Evolutionary conservation across 306 rosid species (phyloP).

Genomic region (Senna siamea): DNA sequence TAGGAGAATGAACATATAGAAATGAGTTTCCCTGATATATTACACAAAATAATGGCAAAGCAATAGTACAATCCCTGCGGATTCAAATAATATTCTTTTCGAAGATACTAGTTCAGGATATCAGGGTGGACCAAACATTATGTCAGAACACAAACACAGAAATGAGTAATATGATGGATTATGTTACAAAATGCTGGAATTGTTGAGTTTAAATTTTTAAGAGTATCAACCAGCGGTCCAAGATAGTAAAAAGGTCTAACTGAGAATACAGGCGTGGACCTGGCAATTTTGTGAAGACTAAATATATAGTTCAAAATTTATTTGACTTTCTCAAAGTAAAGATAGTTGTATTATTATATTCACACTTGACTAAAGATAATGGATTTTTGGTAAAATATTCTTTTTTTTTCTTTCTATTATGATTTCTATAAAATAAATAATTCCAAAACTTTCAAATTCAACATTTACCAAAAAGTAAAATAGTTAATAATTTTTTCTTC

Average conservation of each 20-base stretch:
- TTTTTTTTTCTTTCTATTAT: not conserved
- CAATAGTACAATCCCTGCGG: not conserved
- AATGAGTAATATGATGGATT: not conserved
- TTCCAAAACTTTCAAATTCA: not conserved
- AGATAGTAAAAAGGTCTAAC: not conserved
- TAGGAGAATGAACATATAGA: conserved; percentile 23
- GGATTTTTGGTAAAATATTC: not conserved
- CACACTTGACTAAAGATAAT: not conserved
- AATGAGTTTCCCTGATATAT: conserved; percentile 13
- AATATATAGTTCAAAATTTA: not conserved
- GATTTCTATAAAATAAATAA: not conserved
- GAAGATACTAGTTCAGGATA: not conserved
- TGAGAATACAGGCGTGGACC: not conserved
- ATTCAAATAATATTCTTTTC: not conserved
- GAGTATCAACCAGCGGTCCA: not conserved
- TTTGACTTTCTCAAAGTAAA: not conserved
- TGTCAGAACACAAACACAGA: not conserved
- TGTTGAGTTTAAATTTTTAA: not conserved
- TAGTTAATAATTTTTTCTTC: not conserved
- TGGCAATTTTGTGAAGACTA: not conserved
- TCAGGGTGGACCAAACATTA: not conserved
- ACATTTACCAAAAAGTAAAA: not conserved
- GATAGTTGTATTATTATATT: not conserved
- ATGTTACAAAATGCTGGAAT: not conserved
- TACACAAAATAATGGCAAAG: conserved; percentile 6